These are phyloP conservation scores for Acanthamoeba royreba DNA, from an alignment of 208 protist species.

Conservation along the genomic window DNA sequence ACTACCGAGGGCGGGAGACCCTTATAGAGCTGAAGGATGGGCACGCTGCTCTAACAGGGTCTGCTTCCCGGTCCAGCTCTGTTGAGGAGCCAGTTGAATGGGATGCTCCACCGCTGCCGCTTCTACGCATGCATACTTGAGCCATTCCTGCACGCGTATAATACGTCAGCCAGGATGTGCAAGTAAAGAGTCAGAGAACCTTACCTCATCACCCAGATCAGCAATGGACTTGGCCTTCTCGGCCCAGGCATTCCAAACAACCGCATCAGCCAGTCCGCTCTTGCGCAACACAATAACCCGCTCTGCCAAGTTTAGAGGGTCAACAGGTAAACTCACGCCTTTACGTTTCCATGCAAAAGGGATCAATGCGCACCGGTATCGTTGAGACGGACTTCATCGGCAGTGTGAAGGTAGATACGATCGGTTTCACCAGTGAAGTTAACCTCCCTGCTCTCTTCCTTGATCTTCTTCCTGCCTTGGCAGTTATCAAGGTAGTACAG, in stretches of 20 bases:
- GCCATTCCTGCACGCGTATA: neutral
- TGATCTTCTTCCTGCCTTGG: neutral
- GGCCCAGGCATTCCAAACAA: conserved; percentile 41
- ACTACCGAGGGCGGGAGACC: too few relatives aligned
- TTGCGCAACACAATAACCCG: neutral
- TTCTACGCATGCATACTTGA: neutral
- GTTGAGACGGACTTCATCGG: neutral
- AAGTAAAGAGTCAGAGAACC: neutral
- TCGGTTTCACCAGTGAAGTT: conserved; percentile 8
- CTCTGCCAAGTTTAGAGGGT: neutral
- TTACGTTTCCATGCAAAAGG: neutral
- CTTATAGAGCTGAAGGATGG: neutral
- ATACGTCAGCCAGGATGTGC: neutral
- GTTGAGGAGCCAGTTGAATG: neutral
- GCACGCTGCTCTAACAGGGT: neutral
- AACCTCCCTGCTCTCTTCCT: neutral
- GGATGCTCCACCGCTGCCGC: neutral
- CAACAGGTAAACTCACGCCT: neutral
- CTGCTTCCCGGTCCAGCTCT: conserved; percentile 25
- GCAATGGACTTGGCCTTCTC: conserved; percentile 25
- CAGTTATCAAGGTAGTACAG: conserved; percentile 13
- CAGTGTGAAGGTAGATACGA: conserved; percentile 18
- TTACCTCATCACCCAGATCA: conserved; percentile 23
- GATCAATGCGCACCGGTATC: neutral
- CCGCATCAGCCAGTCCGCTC: conserved; percentile 1